Conservation (phyloP, 306 rosid species). For the Cicer bijugum region DNA sequence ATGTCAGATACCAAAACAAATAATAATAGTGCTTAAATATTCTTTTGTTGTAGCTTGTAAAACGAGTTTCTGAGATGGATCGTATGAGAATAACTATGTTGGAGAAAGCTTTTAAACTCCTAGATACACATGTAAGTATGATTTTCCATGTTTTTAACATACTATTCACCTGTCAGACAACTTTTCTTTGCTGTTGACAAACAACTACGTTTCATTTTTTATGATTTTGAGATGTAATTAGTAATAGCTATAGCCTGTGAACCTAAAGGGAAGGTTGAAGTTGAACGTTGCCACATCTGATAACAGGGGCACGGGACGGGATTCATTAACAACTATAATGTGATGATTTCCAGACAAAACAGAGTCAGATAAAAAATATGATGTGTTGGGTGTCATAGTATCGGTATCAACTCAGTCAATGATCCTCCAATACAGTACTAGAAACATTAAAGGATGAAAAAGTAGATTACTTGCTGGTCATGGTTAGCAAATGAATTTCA, state of each 20-base stretch:
- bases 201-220: constrained; percentile 29
- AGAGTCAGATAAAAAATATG: background rate
- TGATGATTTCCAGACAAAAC: background rate
- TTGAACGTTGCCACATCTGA: background rate
- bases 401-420: background rate
- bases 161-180: constrained; percentile 1
- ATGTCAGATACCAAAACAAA: constrained; percentile 40
- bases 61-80: constrained; percentile 82
- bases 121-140: constrained; percentile 70
- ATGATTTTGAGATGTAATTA: constrained; percentile 12
- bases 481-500: background rate
- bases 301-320: background rate
- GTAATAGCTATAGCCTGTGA: constrained; percentile 6
- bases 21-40: constrained; percentile 40
- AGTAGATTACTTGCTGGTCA: background rate
- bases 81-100: constrained; percentile 61
- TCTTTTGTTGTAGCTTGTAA: constrained; percentile 69
- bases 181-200: constrained; percentile 17
- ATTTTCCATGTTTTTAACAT: constrained; percentile 31
- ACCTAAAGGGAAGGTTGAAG: constrained; percentile 4
- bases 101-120: constrained; percentile 78
- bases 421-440: background rate
- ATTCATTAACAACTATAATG: background rate
- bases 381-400: background rate
- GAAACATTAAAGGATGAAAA: constrained; percentile 4